Evolutionary conservation across 352 stramenopile genomes (phyloP).

Genomic region (Aphanomyces stellatus): DNA sequence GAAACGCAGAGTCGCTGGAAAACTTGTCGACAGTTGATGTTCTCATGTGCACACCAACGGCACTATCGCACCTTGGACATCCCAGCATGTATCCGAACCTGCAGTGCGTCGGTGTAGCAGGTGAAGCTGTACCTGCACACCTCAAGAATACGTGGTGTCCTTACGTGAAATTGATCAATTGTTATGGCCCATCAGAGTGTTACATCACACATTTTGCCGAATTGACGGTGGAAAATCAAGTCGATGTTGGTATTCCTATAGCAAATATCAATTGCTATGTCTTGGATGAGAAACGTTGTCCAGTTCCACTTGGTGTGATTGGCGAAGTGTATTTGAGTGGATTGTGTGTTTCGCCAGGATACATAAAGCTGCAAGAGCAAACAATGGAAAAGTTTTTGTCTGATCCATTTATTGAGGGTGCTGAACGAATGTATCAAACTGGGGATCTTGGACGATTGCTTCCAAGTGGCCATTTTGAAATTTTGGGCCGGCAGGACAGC

Average conservation of each 20-base stretch:
- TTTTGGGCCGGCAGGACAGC: slow-evolving; percentile 52
- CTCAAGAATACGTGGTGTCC: neutral
- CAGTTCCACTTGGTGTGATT: neutral
- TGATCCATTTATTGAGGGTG: slow-evolving; percentile 53
- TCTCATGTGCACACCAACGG: neutral
- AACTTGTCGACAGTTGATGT: neutral
- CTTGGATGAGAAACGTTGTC: neutral
- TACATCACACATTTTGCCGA: neutral
- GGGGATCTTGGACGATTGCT: slow-evolving; percentile 88
- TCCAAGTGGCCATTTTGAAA: slow-evolving; percentile 85
- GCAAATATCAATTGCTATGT: neutral
- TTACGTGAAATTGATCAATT: neutral
- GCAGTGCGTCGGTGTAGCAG: neutral
- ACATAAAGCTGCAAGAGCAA: neutral
- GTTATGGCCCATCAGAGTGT: neutral
- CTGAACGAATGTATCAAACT: slow-evolving; percentile 87
- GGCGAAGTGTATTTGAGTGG: neutral
- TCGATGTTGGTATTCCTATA: neutral
- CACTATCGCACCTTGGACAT: neutral
- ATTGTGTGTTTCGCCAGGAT: neutral
- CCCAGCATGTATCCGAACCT: neutral
- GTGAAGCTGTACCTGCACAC: neutral
- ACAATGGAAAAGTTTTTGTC: slow-evolving; percentile 26
- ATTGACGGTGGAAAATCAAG: neutral
- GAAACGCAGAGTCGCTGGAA: neutral